A percentile compares a stretch with the other conserved stretches of the same genome.
Conservation (phyloP, 1,139 yeast genomes). For the Candida sanyaensis region DNA sequence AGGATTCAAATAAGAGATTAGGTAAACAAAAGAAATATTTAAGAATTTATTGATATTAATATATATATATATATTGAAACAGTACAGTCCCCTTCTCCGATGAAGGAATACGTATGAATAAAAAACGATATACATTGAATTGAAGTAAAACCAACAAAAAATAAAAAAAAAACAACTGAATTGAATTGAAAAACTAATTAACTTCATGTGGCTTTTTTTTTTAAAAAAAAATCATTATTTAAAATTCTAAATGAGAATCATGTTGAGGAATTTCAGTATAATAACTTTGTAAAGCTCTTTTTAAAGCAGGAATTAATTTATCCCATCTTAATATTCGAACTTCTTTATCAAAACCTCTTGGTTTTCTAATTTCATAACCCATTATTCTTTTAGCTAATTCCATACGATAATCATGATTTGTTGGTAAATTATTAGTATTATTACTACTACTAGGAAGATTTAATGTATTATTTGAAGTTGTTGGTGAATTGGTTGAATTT, state of each 20-base stretch:
- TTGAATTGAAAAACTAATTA: no score
- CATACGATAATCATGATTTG: conserved; percentile 47
- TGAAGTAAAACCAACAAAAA: no score
- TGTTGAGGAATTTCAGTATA: conserved; percentile 52
- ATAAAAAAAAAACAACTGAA: no score
- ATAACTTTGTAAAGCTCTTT: conserved; percentile 64
- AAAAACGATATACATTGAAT: no score
- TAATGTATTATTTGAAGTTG: background rate
- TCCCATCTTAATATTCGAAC: conserved; percentile 65
- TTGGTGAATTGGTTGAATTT: conserved; percentile 4
- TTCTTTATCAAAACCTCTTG: conserved; percentile 69
- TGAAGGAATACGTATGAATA: no score
- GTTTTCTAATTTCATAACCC: conserved; percentile 64
- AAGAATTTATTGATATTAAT: no score
- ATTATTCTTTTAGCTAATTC: conserved; percentile 65
- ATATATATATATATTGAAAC: no score
- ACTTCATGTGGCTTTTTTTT: no score
- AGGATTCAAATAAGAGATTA: no score
- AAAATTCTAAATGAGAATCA: conserved; percentile 13
- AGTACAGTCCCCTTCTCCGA: no score
- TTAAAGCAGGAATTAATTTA: conserved; percentile 57
- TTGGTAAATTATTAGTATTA: conserved; percentile 13
- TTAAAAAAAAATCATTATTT: background rate
- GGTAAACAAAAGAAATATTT: no score
- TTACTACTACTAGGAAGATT: background rate